Evolutionary conservation across 805 yeast genomes (phyloP).

Genomic region (Zygoascus flipseniorum): DNA sequence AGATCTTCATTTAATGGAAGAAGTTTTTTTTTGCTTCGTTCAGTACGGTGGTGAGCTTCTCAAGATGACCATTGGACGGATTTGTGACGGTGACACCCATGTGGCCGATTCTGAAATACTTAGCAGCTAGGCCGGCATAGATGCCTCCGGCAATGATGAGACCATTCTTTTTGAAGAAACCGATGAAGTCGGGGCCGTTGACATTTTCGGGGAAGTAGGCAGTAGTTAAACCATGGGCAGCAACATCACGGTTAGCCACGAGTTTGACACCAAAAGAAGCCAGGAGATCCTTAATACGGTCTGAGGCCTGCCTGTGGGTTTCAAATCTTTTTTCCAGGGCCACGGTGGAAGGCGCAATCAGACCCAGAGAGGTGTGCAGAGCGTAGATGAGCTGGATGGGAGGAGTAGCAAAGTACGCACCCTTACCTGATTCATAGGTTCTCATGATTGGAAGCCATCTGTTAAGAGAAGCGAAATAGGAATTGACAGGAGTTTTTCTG

Average conservation of each 20-base stretch:
- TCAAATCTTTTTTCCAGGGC: slow-evolving; percentile 53
- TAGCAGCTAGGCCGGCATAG: slow-evolving; percentile 66
- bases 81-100: slow-evolving; percentile 80
- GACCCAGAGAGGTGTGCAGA: slow-evolving; percentile 63
- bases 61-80: slow-evolving; percentile 45
- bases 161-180: slow-evolving; percentile 49
- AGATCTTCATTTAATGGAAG: not conserved
- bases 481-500: slow-evolving; percentile 34
- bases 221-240: slow-evolving; percentile 87
- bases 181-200: slow-evolving; percentile 58
- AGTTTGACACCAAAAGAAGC: slow-evolving; percentile 56
- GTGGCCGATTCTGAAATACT: slow-evolving; percentile 91
- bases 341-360: slow-evolving; percentile 39
- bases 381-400: slow-evolving; percentile 82
- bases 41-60: slow-evolving; percentile 18
- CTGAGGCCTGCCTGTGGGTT: slow-evolving; percentile 54
- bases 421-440: slow-evolving; percentile 71
- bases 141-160: slow-evolving; percentile 85
- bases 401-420: slow-evolving; percentile 95
- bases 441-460: slow-evolving; percentile 86
- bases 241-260: slow-evolving; percentile 51
- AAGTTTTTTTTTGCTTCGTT: not conserved
- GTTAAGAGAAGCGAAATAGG: slow-evolving; percentile 63
- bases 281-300: slow-evolving; percentile 52
- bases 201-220: slow-evolving; percentile 72